Evolutionary conservation across 306 rosid species (phyloP).

Genomic region (Dalbergia oliveri): DNA sequence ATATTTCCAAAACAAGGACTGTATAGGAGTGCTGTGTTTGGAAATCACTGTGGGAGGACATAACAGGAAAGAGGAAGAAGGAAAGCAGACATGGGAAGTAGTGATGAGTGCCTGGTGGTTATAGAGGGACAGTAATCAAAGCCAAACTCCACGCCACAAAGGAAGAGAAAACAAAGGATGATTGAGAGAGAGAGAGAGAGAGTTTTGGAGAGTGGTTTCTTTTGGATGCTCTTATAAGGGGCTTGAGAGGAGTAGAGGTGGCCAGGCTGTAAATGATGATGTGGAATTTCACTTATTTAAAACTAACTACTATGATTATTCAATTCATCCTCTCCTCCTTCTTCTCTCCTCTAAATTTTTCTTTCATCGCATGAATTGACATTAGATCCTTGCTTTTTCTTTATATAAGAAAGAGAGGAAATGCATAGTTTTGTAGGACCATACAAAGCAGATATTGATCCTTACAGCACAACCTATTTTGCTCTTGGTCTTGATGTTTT

Average conservation of each 20-base stretch:
- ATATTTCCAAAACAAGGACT: slow-evolving; percentile 53
- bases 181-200: slow-evolving; percentile 62
- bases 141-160: slow-evolving; percentile 84
- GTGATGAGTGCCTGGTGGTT: slow-evolving; percentile 62
- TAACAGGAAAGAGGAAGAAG: slow-evolving; percentile 54
- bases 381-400: slow-evolving; percentile 78
- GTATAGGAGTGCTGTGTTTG: slow-evolving; percentile 38
- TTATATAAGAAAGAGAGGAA: slow-evolving; percentile 51
- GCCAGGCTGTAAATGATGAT: slow-evolving; percentile 56
- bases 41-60: slow-evolving; percentile 42
- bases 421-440: slow-evolving; percentile 63
- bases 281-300: slow-evolving; percentile 53
- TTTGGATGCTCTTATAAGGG: slow-evolving; percentile 71
- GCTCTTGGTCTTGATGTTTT: slow-evolving; percentile 47
- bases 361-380: slow-evolving; percentile 67
- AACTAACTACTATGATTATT: slow-evolving; percentile 40
- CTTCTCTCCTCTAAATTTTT: slow-evolving; percentile 34
- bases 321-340: slow-evolving; percentile 29
- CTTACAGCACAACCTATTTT: slow-evolving; percentile 46
- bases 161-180: slow-evolving; percentile 61
- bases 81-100: slow-evolving; percentile 54
- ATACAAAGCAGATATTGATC: slow-evolving; percentile 59
- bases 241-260: slow-evolving; percentile 11
- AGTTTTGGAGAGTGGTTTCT: slow-evolving; percentile 46
- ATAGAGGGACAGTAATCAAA: slow-evolving; percentile 75